Conservation (phyloP, 352 stramenopile species). For the Phytophthora multivora region DNA sequence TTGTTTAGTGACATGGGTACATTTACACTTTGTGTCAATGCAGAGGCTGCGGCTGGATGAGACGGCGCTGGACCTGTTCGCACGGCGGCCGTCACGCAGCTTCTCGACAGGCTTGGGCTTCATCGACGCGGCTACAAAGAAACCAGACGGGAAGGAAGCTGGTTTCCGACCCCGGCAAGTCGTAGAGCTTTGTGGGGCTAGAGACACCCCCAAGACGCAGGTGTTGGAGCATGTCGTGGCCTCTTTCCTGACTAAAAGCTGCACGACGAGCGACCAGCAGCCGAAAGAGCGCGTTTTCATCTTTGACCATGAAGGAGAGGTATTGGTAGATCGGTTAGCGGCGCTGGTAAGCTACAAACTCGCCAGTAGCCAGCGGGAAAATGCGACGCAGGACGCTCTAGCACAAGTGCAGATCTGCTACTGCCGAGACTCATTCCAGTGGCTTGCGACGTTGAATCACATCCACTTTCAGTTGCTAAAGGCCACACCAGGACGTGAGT, state of each 20-base stretch:
- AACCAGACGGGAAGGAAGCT: slow-evolving; percentile 13
- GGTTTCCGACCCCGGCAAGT: slow-evolving; percentile 66
- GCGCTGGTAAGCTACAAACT: slow-evolving; percentile 13
- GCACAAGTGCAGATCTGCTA: slow-evolving; percentile 45
- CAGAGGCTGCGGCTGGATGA: slow-evolving; percentile 47
- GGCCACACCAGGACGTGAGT: slow-evolving; percentile 48
- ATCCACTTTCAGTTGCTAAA: slow-evolving; percentile 70
- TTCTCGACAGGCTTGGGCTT: slow-evolving; percentile 65
- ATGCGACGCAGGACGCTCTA: slow-evolving; percentile 31
- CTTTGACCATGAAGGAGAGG: slow-evolving; percentile 70
- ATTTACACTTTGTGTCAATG: slow-evolving; percentile 29
- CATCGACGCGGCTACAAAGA: slow-evolving; percentile 49
- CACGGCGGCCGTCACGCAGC: slow-evolving; percentile 47
- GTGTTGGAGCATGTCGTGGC: slow-evolving; percentile 64
- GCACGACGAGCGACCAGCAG: slow-evolving; percentile 9
- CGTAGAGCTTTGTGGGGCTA: slow-evolving; percentile 58
- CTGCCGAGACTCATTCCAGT: slow-evolving; percentile 75
- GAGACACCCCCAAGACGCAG: slow-evolving; percentile 42
- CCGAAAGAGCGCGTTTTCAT: slow-evolving; percentile 55
- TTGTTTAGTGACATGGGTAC: slow-evolving; percentile 7
- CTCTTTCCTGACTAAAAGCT: slow-evolving; percentile 57
- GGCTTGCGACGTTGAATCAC: slow-evolving; percentile 75
- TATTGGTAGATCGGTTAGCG: slow-evolving; percentile 22
- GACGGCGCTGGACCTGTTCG: slow-evolving; percentile 79
- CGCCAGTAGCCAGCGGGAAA: slow-evolving; percentile 10